These are phyloP conservation scores for Amanita pallidorosea DNA, from an alignment of 768 basidiomycete species.

Conservation along the genomic window DNA sequence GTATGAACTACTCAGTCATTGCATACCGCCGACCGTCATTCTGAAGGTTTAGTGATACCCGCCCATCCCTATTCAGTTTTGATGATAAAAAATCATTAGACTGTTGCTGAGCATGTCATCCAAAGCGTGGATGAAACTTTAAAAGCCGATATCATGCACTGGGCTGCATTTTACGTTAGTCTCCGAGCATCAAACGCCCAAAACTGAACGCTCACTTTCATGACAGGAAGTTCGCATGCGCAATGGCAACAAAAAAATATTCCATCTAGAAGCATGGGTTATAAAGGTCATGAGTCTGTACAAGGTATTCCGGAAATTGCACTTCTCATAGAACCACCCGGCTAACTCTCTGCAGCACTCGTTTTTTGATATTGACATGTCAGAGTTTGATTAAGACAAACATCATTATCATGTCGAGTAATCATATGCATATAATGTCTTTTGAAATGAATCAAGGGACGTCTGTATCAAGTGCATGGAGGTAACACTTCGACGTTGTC, in stretches of 20 bases:
- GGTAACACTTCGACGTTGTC: too few relatives aligned
- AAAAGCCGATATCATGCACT: constrained; percentile 92
- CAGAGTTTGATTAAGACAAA: constrained; percentile 35
- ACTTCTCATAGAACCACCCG: background rate
- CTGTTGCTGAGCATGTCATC: constrained; percentile 80
- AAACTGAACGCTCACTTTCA: background rate
- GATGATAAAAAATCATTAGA: constrained; percentile 35
- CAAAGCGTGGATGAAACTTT: constrained; percentile 83
- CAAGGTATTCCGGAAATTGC: constrained; percentile 38
- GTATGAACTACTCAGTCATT: constrained; percentile 93
- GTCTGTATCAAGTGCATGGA: too few relatives aligned
- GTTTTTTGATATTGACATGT: constrained; percentile 51
- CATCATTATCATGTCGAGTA: background rate
- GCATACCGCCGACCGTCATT: constrained; percentile 88
- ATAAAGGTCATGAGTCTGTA: constrained; percentile 92
- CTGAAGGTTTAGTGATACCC: constrained; percentile 51
- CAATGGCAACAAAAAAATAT: constrained; percentile 81
- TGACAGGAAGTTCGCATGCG: constrained; percentile 89
- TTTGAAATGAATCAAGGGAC: background rate
- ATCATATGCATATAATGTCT: background rate
- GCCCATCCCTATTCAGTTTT: background rate
- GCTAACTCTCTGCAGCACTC: constrained; percentile 33
- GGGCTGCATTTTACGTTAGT: constrained; percentile 93
- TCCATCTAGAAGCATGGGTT: constrained; percentile 95
- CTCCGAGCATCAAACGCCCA: background rate